A percentile compares a stretch with the other conserved stretches of the same genome.
Evolutionary conservation across 148 eudicot genomes (phyloP).

Genomic region (Heliamphora exappendiculata): DNA sequence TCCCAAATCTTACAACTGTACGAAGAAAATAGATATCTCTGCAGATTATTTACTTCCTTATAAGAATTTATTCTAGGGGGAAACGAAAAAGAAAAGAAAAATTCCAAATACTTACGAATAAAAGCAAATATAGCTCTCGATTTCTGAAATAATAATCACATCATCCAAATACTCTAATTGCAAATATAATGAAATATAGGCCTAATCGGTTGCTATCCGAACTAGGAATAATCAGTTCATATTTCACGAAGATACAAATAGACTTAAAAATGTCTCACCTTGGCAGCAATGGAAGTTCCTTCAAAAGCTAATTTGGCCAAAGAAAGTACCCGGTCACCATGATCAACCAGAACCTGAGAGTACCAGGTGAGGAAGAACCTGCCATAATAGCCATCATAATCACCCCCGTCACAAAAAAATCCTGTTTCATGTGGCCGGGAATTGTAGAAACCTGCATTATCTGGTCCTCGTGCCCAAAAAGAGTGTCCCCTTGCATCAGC

Average conservation of each 20-base stretch:
- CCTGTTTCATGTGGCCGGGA: slow-evolving; percentile 92
- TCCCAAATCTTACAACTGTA: not conserved
- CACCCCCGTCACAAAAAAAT: slow-evolving; percentile 96
- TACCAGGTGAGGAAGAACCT: slow-evolving; percentile 95
- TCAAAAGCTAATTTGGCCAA: slow-evolving; percentile 87
- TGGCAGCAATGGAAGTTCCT: slow-evolving; percentile 74
- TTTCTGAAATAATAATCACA: not conserved
- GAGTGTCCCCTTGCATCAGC: slow-evolving; percentile 85
- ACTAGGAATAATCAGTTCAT: not conserved
- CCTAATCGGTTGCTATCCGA: not conserved
- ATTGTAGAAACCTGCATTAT: slow-evolving; percentile 87
- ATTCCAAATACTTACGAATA: not conserved
- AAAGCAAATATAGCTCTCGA: not conserved
- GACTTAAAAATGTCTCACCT: slow-evolving; percentile 40
- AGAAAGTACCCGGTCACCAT: slow-evolving; percentile 76
- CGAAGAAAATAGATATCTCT: not conserved
- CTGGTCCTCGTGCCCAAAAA: slow-evolving; percentile 87
- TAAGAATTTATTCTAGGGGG: not conserved
- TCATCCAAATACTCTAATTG: not conserved
- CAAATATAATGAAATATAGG: not conserved
- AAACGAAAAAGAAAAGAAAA: not conserved
- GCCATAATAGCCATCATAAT: slow-evolving; percentile 87
- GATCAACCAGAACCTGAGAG: slow-evolving; percentile 80
- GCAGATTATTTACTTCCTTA: not conserved
- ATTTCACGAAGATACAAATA: not conserved